These are phyloP conservation scores for Asterophora parasitica DNA, from an alignment of 768 basidiomycete species.

Conservation along the genomic window DNA sequence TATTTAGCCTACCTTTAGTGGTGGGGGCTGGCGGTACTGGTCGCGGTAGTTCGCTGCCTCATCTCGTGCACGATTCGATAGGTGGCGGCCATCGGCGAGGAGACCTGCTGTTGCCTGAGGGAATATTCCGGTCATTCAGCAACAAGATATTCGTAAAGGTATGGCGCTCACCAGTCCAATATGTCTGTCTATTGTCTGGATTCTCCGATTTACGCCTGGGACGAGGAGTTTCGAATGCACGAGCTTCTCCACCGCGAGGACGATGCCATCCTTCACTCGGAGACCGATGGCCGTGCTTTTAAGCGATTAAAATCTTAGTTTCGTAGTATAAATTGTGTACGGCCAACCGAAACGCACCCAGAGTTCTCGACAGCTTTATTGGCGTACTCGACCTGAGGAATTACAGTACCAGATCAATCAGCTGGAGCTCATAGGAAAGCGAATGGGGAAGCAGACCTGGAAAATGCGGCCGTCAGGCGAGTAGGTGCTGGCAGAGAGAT, in stretches of 20 bases:
- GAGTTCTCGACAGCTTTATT: conserved; percentile 99
- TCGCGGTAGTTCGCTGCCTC: conserved; percentile 76
- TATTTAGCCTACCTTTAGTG: conserved; percentile 62
- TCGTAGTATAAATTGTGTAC: background rate
- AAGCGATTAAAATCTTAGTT: background rate
- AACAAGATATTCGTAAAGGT: background rate
- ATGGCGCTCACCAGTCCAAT: conserved; percentile 71
- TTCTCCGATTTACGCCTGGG: conserved; percentile 87
- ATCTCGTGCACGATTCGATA: conserved; percentile 79
- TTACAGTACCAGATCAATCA: conserved; percentile 6
- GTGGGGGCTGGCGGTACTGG: conserved; percentile 64
- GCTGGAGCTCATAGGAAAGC: background rate
- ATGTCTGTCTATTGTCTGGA: conserved; percentile 90
- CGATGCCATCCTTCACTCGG: conserved; percentile 89
- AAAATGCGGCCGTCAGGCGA: conserved; percentile 98
- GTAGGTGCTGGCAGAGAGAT: conserved; percentile 90
- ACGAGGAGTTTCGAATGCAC: conserved; percentile 94
- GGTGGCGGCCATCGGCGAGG: conserved; percentile 87
- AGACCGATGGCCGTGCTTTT: conserved; percentile 94
- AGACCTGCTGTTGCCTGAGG: conserved; percentile 87
- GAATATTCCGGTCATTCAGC: background rate
- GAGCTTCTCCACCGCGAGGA: conserved; percentile 97
- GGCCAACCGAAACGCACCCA: conserved; percentile 49
- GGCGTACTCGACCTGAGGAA: conserved; percentile 87
- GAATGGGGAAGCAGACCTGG: conserved; percentile 52